Conservation (phyloP, 768 basidiomycete species). For the Collybia mongolica region DNA sequence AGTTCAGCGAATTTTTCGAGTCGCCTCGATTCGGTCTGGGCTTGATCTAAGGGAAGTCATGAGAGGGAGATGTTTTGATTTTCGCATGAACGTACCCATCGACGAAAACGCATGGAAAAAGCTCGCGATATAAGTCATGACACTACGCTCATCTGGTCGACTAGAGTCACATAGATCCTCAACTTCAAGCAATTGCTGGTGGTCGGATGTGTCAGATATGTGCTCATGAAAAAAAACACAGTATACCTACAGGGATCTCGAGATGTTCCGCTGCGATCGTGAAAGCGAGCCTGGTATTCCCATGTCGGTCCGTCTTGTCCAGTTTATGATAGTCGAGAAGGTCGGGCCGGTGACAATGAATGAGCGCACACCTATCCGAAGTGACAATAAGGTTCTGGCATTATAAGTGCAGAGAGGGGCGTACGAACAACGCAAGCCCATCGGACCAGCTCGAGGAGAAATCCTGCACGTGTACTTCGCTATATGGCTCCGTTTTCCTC, state of each 20-base stretch:
- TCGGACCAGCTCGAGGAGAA: conserved; percentile 94
- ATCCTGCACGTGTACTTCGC: conserved; percentile 90
- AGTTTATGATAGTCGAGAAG: conserved; percentile 86
- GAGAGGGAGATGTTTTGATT: conserved; percentile 1
- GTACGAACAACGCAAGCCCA: conserved; percentile 87
- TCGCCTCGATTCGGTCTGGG: conserved; percentile 89
- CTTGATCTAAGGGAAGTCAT: conserved; percentile 64
- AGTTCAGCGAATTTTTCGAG: conserved; percentile 96
- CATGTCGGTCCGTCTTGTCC: conserved; percentile 81
- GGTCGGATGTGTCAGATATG: neutral
- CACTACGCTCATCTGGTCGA: conserved; percentile 93
- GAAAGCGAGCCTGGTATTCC: conserved; percentile 88
- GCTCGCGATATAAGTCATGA: conserved; percentile 98
- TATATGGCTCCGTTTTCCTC: conserved; percentile 89
- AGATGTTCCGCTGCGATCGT: conserved; percentile 84
- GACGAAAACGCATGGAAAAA: conserved; percentile 98
- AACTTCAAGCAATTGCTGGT: conserved; percentile 91
- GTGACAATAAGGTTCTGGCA: conserved; percentile 5
- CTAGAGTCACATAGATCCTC: conserved; percentile 87
- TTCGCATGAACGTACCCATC: conserved; percentile 63
- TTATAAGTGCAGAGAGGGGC: conserved; percentile 9
- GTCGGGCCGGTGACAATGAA: conserved; percentile 97
- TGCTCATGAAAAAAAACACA: conserved; percentile 1
- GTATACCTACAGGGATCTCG: conserved; percentile 76
- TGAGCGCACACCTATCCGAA: conserved; percentile 81